Evolutionary conservation across 2,329 filamentous ascomycete species (phyloP).

Genomic region (Arachnopeziza araneosa): DNA sequence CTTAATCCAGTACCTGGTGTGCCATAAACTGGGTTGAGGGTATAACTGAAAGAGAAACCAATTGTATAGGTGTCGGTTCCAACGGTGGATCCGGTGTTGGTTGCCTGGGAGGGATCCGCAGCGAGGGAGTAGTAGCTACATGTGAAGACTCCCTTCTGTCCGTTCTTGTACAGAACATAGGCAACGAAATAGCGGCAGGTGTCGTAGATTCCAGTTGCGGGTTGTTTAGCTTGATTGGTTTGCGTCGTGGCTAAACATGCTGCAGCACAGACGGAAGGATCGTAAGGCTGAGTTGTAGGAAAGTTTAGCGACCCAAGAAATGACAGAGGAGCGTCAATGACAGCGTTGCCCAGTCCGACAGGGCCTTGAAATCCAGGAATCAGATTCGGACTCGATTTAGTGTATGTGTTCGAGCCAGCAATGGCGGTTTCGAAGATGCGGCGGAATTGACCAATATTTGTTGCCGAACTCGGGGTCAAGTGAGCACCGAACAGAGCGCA

Average conservation of each 20-base stretch:
- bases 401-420: conserved; percentile 36
- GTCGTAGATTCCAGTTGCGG: background rate
- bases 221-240: background rate
- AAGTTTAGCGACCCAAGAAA: conserved; percentile 26
- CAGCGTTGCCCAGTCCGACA: conserved; percentile 24
- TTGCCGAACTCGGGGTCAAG: background rate
- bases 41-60: conserved; percentile 17
- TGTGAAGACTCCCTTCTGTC: conserved; percentile 31
- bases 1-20: background rate
- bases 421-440: conserved; percentile 34
- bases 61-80: conserved; percentile 17
- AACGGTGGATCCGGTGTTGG: conserved; percentile 12
- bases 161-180: conserved; percentile 35
- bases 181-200: conserved; percentile 32
- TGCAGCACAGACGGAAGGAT: conserved; percentile 28
- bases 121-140: conserved; percentile 35
- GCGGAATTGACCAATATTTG: background rate
- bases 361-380: conserved; percentile 25
- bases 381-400: conserved; percentile 13
- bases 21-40: background rate
- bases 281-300: conserved; percentile 23
- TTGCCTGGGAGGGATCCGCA: conserved; percentile 20
- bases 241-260: conserved; percentile 18
- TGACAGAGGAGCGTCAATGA: conserved; percentile 28
- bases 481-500: background rate